Conservation (phyloP, 768 basidiomycete species). For the Phylloporus sp. region DNA sequence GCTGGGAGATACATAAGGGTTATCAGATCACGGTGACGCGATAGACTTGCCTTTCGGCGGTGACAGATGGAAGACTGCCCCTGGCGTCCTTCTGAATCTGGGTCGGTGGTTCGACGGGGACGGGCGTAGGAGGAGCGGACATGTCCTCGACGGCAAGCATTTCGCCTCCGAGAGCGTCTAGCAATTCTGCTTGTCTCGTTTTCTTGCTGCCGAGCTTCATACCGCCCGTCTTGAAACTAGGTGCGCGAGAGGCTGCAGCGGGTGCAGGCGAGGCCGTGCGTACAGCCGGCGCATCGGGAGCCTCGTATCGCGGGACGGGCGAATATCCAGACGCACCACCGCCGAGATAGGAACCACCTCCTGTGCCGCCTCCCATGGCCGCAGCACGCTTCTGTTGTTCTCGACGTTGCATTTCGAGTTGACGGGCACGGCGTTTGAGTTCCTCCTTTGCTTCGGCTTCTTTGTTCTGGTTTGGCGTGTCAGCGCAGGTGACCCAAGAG, state of each 20-base stretch:
- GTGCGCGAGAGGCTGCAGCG: slow-evolving; percentile 49
- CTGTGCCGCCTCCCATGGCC: slow-evolving; percentile 37
- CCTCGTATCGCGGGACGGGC: slow-evolving; percentile 66
- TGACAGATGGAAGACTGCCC: slow-evolving; percentile 69
- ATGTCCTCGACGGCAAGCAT: slow-evolving; percentile 50
- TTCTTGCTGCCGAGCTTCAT: slow-evolving; percentile 97
- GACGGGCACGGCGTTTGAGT: slow-evolving; percentile 94
- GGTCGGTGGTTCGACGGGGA: slow-evolving; percentile 42
- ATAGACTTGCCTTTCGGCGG: slow-evolving; percentile 59
- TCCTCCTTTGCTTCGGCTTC: slow-evolving; percentile 99
- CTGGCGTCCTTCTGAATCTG: slow-evolving; percentile 43
- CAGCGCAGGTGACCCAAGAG: too few species aligned
- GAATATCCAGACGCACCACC: slow-evolving; percentile 69
- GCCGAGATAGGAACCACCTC: slow-evolving; percentile 56
- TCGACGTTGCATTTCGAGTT: slow-evolving; percentile 94
- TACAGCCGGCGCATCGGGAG: slow-evolving; percentile 47
- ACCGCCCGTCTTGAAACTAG: slow-evolving; percentile 88
- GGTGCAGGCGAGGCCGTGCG: slow-evolving; percentile 41
- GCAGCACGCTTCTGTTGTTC: slow-evolving; percentile 84
- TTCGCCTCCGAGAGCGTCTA: slow-evolving; percentile 84
- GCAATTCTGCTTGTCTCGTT: slow-evolving; percentile 79
- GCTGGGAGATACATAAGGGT: slow-evolving; percentile 36
- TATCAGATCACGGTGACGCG: background rate
- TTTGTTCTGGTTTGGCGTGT: slow-evolving; percentile 64
- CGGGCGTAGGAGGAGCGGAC: slow-evolving; percentile 47